Evolutionary conservation across 2,329 filamentous ascomycete genomes (phyloP), one percentile per base, ranked within the genome.

Genomic region (Bisporella sp.): DNA sequence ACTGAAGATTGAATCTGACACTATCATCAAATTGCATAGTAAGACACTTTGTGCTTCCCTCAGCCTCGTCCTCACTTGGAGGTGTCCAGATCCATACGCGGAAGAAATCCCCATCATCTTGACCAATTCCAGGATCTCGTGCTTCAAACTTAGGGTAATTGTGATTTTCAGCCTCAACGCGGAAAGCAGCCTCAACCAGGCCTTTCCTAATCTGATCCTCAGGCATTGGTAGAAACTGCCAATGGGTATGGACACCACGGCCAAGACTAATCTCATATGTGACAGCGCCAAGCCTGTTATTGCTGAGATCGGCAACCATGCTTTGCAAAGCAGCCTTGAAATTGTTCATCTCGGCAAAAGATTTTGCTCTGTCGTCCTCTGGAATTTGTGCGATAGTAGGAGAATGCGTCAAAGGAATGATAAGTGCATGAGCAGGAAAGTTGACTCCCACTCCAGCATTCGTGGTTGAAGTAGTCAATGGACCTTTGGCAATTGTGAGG

Each of bases 251-350:
- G 50, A 97, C 83, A 49, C 93, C 89, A 47, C 79, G 79, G 4
- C 75, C 76, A 46, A 90, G 84, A 64, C 84, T 92, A 61, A 99
- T 91, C 69, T 97, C 93, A 82, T 89, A 99, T 0, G 89, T 93
- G 1, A 97, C 86, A 2, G 84, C 80, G 12, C 92, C 93, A 1
- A 96, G 80, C 56, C 78, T 77, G 55, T 78, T 66, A 11, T 59
- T 41, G 71, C 62, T 71, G 66, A 51, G 73, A 75, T 67, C 70
- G n/a, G 73, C 70, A 9, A 96, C 74, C 87, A 96, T 95, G 43
- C 75, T 75, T 64, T 96, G 89, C 45, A 97, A 74, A 0, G 87
- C 75, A 45, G 78, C 74, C 41, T 85, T 85, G 69, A 95, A 96
- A 42, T 79, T 82, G 12, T 76, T 78, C 91, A 99, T 96, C 68